phyloP scores from a whole-genome alignment of 352 stramenopile species.

The Phytophthora aleatoria region DNA sequence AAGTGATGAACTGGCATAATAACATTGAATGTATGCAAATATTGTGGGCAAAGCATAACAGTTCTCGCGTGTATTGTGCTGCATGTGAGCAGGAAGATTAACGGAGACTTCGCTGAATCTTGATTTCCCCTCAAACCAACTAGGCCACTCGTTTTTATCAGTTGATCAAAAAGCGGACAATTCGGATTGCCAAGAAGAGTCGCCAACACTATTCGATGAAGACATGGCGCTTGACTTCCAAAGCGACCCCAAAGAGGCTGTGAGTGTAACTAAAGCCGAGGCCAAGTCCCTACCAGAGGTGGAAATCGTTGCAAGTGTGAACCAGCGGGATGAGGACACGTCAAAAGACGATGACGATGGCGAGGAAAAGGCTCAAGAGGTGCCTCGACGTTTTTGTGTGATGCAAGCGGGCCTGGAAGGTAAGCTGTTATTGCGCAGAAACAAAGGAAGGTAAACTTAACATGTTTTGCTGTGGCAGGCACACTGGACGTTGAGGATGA shows the following conservation, averaged over 20 bases:
- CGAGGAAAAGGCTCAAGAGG: constrained; percentile 20
- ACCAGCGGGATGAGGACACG: background rate
- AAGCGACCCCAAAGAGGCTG: constrained; percentile 8
- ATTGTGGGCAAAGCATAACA: background rate
- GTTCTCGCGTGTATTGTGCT: background rate
- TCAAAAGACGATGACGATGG: constrained; percentile 1
- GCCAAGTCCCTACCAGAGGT: constrained; percentile 3
- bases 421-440: background rate
- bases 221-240: background rate
- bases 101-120: constrained; percentile 7
- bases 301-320: background rate
- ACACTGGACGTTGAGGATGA: constrained; percentile 5
- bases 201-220: constrained; percentile 10
- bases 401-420: constrained; percentile 23
- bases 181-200: constrained; percentile 16
- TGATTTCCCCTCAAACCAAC: background rate
- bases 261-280: constrained; percentile 2
- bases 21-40: background rate
- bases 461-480: background rate
- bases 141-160: constrained; percentile 19
- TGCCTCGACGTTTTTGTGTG: constrained; percentile 18
- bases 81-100: constrained; percentile 5
- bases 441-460: background rate
- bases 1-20: background rate
- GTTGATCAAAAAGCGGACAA: constrained; percentile 4